Conservation (phyloP, 2,329 filamentous ascomycete genomes). For the Botrytis galanthina region DNA sequence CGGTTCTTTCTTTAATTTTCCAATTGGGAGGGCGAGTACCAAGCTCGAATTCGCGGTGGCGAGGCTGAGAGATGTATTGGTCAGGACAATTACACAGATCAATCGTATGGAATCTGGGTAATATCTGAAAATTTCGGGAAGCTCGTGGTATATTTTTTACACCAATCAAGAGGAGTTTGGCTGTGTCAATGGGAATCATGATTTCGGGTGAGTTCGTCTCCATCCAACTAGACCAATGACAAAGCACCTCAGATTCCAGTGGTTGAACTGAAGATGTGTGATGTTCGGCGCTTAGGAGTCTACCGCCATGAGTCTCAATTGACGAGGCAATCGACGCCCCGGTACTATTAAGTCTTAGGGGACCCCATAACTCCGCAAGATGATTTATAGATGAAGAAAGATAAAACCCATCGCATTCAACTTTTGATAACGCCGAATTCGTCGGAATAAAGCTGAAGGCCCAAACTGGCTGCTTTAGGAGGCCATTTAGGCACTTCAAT, state of each 20-base stretch:
- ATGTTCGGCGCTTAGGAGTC: not conserved
- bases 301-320: not conserved
- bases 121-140: not conserved
- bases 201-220: not conserved
- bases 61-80: not conserved
- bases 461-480: slow-evolving; percentile 1
- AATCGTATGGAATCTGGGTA: not conserved
- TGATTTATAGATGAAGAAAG: not conserved
- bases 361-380: slow-evolving; percentile 2
- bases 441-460: not conserved
- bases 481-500: not conserved
- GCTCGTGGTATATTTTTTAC: not conserved
- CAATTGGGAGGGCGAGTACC: slow-evolving; percentile 6
- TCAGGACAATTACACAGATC: not conserved
- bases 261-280: not conserved
- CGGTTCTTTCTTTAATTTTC: not conserved
- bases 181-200: not conserved
- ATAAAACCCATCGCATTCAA: not conserved
- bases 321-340: not conserved
- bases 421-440: not conserved
- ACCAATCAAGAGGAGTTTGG: not conserved
- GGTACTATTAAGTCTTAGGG: not conserved
- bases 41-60: slow-evolving; percentile 1
- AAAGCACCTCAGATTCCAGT: not conserved
- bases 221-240: not conserved